A percentile compares a stretch with the other conserved stretches of the same genome.
Conservation (phyloP, 768 basidiomycete genomes). For the Lentinus tigrinus region DNA sequence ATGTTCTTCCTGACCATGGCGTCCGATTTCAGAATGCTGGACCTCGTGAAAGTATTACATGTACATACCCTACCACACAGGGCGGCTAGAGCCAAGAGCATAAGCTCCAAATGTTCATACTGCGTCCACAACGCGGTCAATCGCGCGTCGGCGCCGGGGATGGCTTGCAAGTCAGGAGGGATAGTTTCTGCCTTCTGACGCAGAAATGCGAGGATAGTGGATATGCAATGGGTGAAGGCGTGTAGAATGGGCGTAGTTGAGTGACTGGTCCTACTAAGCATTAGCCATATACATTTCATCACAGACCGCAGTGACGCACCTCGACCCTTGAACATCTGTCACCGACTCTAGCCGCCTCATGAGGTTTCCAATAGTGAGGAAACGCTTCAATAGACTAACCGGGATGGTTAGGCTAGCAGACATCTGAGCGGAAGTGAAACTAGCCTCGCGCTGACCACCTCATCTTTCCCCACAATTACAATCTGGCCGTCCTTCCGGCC, state of each 20-base stretch:
- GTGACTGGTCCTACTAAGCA: not conserved
- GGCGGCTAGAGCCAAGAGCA: slow-evolving; percentile 44
- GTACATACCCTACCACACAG: slow-evolving; percentile 59
- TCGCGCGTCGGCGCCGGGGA: not conserved
- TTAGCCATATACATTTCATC: not conserved
- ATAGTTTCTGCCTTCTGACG: slow-evolving; percentile 29
- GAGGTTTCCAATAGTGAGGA: slow-evolving; percentile 66
- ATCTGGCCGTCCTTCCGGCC: slow-evolving; percentile 37
- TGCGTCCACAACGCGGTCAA: slow-evolving; percentile 25
- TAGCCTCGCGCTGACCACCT: slow-evolving; percentile 57
- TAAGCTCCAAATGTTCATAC: slow-evolving; percentile 24
- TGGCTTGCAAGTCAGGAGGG: not conserved
- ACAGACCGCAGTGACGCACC: slow-evolving; percentile 35
- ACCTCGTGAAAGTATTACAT: not conserved
- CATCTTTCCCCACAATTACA: slow-evolving; percentile 57
- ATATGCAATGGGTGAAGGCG: slow-evolving; percentile 65
- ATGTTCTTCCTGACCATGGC: slow-evolving; percentile 12
- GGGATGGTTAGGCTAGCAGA: not conserved
- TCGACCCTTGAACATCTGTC: slow-evolving; percentile 42
- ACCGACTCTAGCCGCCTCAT: slow-evolving; percentile 66
- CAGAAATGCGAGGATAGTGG: slow-evolving; percentile 51
- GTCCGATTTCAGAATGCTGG: not conserved
- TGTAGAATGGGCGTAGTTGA: slow-evolving; percentile 41
- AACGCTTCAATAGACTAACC: slow-evolving; percentile 56
- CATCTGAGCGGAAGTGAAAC: not conserved